Conservation (phyloP, 2,329 filamentous ascomycete genomes). For the Colletotrichum abscissum region DNA sequence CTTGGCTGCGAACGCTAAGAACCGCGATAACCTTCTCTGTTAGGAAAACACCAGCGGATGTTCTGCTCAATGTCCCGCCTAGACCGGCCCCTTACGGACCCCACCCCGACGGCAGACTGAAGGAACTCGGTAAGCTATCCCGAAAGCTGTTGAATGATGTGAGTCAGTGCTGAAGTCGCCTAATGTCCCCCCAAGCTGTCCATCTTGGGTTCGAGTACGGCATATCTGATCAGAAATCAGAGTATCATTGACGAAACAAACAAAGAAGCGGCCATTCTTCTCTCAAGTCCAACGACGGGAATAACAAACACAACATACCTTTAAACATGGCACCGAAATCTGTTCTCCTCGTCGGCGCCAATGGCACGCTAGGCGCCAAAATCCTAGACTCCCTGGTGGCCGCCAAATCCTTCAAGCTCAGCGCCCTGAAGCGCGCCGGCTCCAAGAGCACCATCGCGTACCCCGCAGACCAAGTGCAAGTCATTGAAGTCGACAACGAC, state of each 20-base stretch:
- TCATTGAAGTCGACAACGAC: constrained; percentile 44
- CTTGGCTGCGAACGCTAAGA: not conserved
- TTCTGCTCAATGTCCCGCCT: not conserved
- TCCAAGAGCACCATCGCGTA: constrained; percentile 42
- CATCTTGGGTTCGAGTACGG: not conserved
- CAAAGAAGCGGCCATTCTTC: not conserved
- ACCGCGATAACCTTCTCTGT: not conserved
- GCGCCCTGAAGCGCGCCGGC: constrained; percentile 46
- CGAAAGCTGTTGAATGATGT: not conserved
- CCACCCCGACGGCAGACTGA: not conserved
- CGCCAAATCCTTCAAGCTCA: constrained; percentile 45
- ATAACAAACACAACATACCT: not conserved
- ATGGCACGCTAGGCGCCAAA: constrained; percentile 48
- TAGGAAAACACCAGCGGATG: not conserved
- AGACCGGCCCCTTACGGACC: not conserved
- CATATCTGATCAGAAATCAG: not conserved
- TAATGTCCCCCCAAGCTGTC: not conserved
- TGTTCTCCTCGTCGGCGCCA: constrained; percentile 51
- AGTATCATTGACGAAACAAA: not conserved
- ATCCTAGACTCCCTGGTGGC: constrained; percentile 46
- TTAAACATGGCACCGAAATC: constrained; percentile 45
- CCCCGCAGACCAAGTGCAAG: constrained; percentile 31
- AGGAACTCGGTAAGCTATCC: not conserved
- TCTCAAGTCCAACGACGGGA: not conserved
- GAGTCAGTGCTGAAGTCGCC: not conserved